phyloP scores from a whole-genome alignment of 2,329 filamentous ascomycete species.

The Rhynchosporium secalis region DNA sequence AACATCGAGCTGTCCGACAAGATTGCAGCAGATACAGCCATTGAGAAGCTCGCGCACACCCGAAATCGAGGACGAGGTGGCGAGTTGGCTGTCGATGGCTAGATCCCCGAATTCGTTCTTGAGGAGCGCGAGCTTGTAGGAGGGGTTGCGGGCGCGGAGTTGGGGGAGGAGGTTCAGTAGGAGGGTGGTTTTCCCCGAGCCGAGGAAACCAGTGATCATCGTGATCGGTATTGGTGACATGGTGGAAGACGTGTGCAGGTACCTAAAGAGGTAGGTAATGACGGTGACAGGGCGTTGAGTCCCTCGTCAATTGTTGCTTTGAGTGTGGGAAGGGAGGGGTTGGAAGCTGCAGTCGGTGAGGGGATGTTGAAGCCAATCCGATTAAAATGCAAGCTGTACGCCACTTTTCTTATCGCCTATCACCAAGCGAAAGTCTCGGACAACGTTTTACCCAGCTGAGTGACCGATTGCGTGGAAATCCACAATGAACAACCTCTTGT shows the following conservation, averaged over 20 bases:
- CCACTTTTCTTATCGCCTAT: conserved; percentile 21
- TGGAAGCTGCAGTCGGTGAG: conserved; percentile 2
- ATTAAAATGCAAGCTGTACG: neutral
- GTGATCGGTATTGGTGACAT: conserved; percentile 83
- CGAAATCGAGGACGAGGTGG: conserved; percentile 76
- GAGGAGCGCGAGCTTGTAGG: conserved; percentile 86
- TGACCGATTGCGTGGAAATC: neutral
- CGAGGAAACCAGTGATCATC: conserved; percentile 93
- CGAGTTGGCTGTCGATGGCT: conserved; percentile 89
- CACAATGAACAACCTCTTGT: neutral
- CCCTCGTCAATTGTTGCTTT: conserved; percentile 3
- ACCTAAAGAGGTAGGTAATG: neutral
- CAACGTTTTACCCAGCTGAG: neutral
- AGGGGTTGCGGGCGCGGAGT: conserved; percentile 67
- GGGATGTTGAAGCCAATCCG: neutral
- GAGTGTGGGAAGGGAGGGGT: neutral
- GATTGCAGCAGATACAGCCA: conserved; percentile 98
- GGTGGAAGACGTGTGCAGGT: conserved; percentile 3
- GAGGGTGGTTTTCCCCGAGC: conserved; percentile 93
- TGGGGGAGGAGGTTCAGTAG: conserved; percentile 93
- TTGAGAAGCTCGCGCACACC: conserved; percentile 92
- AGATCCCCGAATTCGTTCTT: conserved; percentile 99
- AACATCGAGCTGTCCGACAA: conserved; percentile 84
- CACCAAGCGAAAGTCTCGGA: conserved; percentile 9
- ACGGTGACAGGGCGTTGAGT: neutral